phyloP scores from a whole-genome alignment of 305 asterid genomes.

The Salvia sclarea region DNA sequence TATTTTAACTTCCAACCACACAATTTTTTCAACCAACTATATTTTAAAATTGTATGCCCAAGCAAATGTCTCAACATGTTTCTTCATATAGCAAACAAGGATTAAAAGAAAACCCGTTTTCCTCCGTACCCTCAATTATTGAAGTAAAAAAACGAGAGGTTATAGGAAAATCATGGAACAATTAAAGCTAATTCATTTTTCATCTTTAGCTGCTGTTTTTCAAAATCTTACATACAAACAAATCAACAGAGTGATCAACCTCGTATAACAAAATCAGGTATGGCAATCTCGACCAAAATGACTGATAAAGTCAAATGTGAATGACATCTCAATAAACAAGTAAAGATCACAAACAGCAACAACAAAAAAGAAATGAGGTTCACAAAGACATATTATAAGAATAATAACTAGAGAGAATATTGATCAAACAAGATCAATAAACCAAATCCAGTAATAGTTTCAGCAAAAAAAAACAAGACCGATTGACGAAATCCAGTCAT shows the following conservation, averaged over 20 bases:
- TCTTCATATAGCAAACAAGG: no score
- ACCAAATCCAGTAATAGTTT: constrained; percentile 17
- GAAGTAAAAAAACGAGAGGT: no score
- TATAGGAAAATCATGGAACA: no score
- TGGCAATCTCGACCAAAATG: not conserved
- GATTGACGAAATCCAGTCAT: constrained; percentile 14
- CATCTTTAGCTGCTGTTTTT: not conserved
- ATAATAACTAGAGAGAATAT: not conserved
- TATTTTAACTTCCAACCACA: no score
- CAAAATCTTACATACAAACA: not conserved
- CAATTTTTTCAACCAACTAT: no score
- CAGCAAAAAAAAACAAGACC: constrained; percentile 8
- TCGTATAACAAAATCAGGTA: not conserved
- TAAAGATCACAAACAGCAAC: not conserved
- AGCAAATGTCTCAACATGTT: no score
- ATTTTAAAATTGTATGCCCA: no score
- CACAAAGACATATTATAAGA: not conserved
- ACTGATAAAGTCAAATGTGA: no score
- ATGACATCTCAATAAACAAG: not conserved
- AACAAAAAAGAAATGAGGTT: not conserved
- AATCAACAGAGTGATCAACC: no score
- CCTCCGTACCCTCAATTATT: not conserved
- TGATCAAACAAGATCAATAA: constrained; percentile 25
- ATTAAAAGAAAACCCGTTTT: no score
- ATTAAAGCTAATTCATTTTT: not conserved